phyloP scores from a whole-genome alignment of 1,139 yeast species.

The Groenewaldozyma auringiensis region DNA sequence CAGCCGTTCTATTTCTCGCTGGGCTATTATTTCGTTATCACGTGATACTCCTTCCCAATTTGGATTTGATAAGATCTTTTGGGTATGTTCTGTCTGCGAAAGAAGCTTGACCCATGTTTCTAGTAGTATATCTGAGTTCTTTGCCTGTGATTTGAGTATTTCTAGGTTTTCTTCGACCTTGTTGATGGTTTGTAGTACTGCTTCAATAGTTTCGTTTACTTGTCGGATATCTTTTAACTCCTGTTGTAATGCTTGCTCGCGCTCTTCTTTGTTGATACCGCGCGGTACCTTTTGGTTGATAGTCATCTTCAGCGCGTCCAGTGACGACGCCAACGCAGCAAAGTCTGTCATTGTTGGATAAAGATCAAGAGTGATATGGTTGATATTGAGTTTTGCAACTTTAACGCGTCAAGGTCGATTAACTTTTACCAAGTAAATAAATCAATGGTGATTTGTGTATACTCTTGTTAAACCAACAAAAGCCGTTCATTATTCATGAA shows the following conservation, averaged over 20 bases:
- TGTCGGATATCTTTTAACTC: conserved; percentile 23
- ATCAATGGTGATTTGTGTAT: too few relatives aligned
- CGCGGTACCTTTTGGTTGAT: not conserved
- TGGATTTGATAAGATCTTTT: conserved; percentile 23
- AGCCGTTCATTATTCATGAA: too few relatives aligned
- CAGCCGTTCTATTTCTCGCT: conserved; percentile 17
- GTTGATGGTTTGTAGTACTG: conserved; percentile 20
- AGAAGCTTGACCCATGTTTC: conserved; percentile 30
- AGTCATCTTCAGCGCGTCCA: conserved; percentile 8
- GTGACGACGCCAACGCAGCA: conserved; percentile 5
- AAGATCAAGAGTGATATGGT: too few relatives aligned
- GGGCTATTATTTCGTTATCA: conserved; percentile 23
- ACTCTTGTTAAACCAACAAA: too few relatives aligned
- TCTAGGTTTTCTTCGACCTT: conserved; percentile 20
- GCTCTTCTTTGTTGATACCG: conserved; percentile 13
- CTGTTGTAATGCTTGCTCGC: conserved; percentile 16
- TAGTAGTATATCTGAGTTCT: conserved; percentile 28
- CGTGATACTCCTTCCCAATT: conserved; percentile 29
- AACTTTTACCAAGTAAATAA: too few relatives aligned
- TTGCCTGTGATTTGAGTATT: conserved; percentile 21
- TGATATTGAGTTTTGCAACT: too few relatives aligned
- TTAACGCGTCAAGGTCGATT: too few relatives aligned
- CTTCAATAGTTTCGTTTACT: conserved; percentile 21
- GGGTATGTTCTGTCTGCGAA: conserved; percentile 32
- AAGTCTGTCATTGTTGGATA: conserved; percentile 7